Conservation (phyloP, 2,329 filamentous ascomycete species). For the Balansia obtecta region DNA sequence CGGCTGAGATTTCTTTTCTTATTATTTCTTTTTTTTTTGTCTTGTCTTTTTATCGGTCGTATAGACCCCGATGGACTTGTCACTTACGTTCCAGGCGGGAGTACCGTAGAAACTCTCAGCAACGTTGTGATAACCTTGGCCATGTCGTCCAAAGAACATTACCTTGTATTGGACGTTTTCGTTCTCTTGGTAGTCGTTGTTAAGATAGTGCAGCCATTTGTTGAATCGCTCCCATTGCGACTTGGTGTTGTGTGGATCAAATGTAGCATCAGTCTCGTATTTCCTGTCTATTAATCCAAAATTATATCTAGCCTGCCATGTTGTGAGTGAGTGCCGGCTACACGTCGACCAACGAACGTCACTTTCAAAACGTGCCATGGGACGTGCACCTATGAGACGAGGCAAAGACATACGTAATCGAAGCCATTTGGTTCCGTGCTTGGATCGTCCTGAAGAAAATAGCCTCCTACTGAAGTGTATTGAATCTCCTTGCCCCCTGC, state of each 20-base stretch:
- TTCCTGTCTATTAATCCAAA: conserved; percentile 53
- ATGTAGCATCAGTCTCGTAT: conserved; percentile 41
- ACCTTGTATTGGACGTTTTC: conserved; percentile 48
- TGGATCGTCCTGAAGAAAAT: conserved; percentile 52
- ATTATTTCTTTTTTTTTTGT: too few species aligned
- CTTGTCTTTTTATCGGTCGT: too few species aligned
- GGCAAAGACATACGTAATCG: conserved; percentile 42
- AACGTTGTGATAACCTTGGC: conserved; percentile 52
- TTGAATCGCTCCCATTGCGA: conserved; percentile 56
- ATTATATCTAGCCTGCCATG: conserved; percentile 41
- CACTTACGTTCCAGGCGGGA: conserved; percentile 51
- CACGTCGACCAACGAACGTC: too few species aligned
- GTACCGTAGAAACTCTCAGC: conserved; percentile 57
- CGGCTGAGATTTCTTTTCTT: background rate
- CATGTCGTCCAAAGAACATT: conserved; percentile 56
- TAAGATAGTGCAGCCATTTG: conserved; percentile 43
- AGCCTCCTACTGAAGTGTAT: conserved; percentile 47
- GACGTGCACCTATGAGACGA: background rate
- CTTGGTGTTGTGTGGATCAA: conserved; percentile 25
- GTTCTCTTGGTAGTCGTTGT: conserved; percentile 25
- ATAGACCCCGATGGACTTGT: conserved; percentile 2
- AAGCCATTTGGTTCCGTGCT: conserved; percentile 43
- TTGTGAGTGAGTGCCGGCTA: background rate
- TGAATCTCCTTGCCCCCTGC: conserved; percentile 32
- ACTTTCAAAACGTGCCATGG: too few species aligned